Percentiles rank a stretch among this genome's conserved stretches.
Evolutionary conservation across 805 yeast species (phyloP).

Genomic region (Saccharomyces eubayanus): DNA sequence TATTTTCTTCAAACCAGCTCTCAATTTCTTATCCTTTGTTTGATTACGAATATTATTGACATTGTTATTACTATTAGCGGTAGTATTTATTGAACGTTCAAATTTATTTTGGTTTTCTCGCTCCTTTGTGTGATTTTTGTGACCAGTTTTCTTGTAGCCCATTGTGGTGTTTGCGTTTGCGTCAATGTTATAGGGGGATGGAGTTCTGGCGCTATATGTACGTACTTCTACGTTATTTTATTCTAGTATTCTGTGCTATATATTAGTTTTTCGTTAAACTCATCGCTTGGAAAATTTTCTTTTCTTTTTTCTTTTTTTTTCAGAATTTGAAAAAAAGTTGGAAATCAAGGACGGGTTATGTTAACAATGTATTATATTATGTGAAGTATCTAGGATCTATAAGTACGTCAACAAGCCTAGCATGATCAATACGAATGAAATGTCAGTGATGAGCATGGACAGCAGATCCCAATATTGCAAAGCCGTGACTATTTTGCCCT

Average conservation of each 20-base stretch:
- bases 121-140: conserved; percentile 8
- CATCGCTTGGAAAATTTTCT: conserved; percentile 3
- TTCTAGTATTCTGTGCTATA: not conserved
- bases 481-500: conserved; percentile 19
- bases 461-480: conserved; percentile 30
- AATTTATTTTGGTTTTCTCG: conserved; percentile 28
- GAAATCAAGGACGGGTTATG: not conserved
- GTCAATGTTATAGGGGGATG: not conserved
- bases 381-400: conserved; percentile 3
- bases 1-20: conserved; percentile 55
- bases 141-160: not conserved
- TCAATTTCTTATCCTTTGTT: conserved; percentile 51
- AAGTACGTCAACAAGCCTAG: conserved; percentile 24
- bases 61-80: conserved; percentile 2
- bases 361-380: not conserved
- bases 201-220: not conserved
- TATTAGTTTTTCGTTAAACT: not conserved
- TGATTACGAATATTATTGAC: conserved; percentile 11
- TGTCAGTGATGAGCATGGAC: conserved; percentile 27
- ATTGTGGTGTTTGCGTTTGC: not conserved
- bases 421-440: conserved; percentile 27
- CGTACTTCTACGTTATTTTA: not conserved
- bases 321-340: not conserved
- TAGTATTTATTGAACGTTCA: conserved; percentile 21
- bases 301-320: not conserved